Base-by-base conservation (phyloP, 192 early-diverging fungal genomes). In the Entomortierella parvispora region DNA sequence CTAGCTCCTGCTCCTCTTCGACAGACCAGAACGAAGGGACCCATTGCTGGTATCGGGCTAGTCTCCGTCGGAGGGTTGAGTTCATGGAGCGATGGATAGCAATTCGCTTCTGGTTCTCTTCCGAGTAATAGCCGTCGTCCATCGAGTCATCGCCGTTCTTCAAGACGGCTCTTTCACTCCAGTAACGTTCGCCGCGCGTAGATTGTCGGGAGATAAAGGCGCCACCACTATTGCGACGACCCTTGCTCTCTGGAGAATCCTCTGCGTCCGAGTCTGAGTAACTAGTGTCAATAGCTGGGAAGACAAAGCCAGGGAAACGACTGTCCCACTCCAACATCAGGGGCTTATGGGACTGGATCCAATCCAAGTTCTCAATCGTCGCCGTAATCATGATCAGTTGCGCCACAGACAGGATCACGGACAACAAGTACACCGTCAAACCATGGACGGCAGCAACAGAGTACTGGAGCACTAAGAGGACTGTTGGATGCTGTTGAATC, bases 261-360 rank as follows among this genome's bases (percentile, higher is more conserved):
- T 72, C 53, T 7, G 58, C 62, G 4, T 58, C 51, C 4, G 29
- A 7, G 11, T 56, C 72, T 12, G 65, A n/a, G n/a, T n/a, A 68
- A 10, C 67, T 65, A 20, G 68, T 62, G 40, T 77, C 72, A 23
- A 68, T 2, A 17, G 72, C 65, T n/a, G 72, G 72, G 42, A 77
- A 77, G 10, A 77, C 72, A 42, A 77, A 77, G 11, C 72, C 65
- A 15, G 72, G 72, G 43, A 77, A 77, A 23, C 28, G 49, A 12
- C 54, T 63, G 29, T 77, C 65, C 72, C 72, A 77, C 25, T 77
- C 72, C 15, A 50, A 34, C 72, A 77, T 77, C 23, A 77, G 50
- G 3, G 72, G 72, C 54, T 49, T 68, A 22, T 77, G 50, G 6
- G 58, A 23, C 22, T 77, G 72, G 48, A 77, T 77, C 72, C 72